phyloP scores from a whole-genome alignment of 2,329 filamentous ascomycete species.

The Pseudopithomyces maydicus region DNA sequence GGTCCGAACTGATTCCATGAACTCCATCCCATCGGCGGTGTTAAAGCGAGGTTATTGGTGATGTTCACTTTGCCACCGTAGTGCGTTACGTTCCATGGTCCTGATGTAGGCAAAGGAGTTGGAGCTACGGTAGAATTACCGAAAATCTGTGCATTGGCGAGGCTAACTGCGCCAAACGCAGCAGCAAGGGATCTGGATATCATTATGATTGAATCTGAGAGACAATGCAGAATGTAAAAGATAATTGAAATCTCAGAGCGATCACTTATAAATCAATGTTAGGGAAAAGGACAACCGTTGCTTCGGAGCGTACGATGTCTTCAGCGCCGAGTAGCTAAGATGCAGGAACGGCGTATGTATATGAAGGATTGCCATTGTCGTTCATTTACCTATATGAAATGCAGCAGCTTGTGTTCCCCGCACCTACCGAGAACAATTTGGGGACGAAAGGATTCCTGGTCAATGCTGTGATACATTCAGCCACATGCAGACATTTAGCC shows the following conservation, averaged over 20 bases:
- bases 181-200: not conserved
- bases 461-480: slow-evolving; percentile 16
- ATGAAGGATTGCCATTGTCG: slow-evolving; percentile 9
- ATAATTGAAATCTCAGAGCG: not conserved
- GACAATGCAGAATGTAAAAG: not conserved
- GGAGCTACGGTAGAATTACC: slow-evolving; percentile 16
- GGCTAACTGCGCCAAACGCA: not conserved
- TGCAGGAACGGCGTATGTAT: slow-evolving; percentile 20
- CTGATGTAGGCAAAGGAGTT: slow-evolving; percentile 13
- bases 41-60: slow-evolving; percentile 23
- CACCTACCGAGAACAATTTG: slow-evolving; percentile 7
- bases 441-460: slow-evolving; percentile 7
- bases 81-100: slow-evolving; percentile 23
- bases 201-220: slow-evolving; percentile 4
- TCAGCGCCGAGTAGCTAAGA: slow-evolving; percentile 8
- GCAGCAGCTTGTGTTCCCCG: slow-evolving; percentile 6
- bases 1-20: slow-evolving; percentile 29
- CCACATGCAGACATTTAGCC: slow-evolving; percentile 24
- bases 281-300: not conserved
- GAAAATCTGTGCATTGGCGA: slow-evolving; percentile 16
- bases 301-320: too few species aligned
- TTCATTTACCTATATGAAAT: slow-evolving; percentile 19
- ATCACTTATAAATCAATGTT: not conserved
- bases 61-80: slow-evolving; percentile 23
- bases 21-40: slow-evolving; percentile 28